These are phyloP conservation scores for Gillenia trifoliata DNA, from an alignment of 306 rosid species.

Conservation along the genomic window DNA sequence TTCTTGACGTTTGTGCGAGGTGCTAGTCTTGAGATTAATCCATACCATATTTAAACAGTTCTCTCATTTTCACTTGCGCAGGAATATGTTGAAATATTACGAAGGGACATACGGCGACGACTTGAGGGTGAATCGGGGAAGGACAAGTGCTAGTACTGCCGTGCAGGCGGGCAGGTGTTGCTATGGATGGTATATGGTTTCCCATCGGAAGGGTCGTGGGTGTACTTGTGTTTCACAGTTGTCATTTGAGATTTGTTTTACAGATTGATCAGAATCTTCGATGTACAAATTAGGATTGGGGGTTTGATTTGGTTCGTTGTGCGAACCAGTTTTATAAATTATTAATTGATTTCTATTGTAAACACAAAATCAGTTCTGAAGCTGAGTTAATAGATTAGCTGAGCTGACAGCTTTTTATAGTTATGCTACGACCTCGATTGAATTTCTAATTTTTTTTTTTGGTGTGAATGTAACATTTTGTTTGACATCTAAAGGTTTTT, in stretches of 20 bases:
- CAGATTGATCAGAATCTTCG: not conserved
- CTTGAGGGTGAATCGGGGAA: slow-evolving; percentile 31
- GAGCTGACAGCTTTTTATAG: too few species aligned
- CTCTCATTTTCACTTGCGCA: slow-evolving; percentile 23
- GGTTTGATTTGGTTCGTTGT: not conserved
- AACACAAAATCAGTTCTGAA: not conserved
- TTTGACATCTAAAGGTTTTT: too few species aligned
- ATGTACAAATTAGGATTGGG: slow-evolving; percentile 20
- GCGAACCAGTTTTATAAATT: not conserved
- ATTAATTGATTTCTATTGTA: not conserved
- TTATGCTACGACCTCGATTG: too few species aligned
- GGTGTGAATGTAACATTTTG: not conserved
- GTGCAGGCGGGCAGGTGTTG: not conserved
- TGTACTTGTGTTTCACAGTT: not conserved
- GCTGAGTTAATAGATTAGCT: not conserved
- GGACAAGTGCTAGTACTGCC: slow-evolving; percentile 29
- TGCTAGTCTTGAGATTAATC: not conserved
- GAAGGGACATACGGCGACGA: slow-evolving; percentile 42
- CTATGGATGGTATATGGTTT: not conserved
- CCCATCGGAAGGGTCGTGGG: not conserved
- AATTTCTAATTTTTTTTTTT: not conserved
- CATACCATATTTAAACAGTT: not conserved
- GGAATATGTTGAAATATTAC: slow-evolving; percentile 76
- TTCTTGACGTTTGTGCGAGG: not conserved
- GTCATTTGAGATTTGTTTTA: not conserved